A percentile compares a stretch with the other conserved stretches of the same genome.
These are phyloP conservation scores for Penicillium sp. DNA, from an alignment of 2,329 filamentous ascomycete genomes.

Conservation along the genomic window DNA sequence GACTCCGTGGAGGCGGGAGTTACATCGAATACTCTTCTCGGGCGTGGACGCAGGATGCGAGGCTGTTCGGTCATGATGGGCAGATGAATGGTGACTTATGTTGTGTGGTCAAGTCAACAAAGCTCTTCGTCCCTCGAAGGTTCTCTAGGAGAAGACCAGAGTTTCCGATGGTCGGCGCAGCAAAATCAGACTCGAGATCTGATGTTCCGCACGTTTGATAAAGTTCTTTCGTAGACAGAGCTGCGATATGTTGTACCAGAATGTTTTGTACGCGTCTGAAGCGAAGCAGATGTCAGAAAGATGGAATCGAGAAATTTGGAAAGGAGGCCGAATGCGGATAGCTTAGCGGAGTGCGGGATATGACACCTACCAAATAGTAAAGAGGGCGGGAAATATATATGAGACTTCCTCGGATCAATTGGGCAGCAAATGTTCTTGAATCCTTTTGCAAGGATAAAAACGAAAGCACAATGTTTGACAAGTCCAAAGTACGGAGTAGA, in stretches of 20 bases:
- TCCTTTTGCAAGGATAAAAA: neutral
- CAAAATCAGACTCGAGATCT: neutral
- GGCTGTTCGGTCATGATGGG: slow-evolving; percentile 43
- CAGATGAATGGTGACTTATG: neutral
- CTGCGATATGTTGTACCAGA: neutral
- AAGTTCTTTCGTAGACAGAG: neutral
- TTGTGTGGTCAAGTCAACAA: neutral
- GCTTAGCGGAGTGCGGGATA: neutral
- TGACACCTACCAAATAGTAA: neutral
- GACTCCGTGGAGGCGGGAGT: slow-evolving; percentile 48
- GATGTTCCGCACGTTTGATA: neutral
- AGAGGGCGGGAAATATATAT: neutral
- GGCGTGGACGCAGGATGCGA: slow-evolving; percentile 65
- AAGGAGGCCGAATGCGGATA: neutral
- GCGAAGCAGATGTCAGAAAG: neutral
- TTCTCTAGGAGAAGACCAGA: slow-evolving; percentile 4
- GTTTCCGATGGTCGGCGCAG: slow-evolving; percentile 9
- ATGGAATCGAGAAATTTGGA: neutral
- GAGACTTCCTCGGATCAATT: neutral
- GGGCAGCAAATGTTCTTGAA: neutral
- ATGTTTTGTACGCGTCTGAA: neutral
- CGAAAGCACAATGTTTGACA: neutral
- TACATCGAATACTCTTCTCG: slow-evolving; percentile 68
- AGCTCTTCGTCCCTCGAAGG: neutral
- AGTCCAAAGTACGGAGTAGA: neutral